Conservation (phyloP, 192 early-diverging fungal genomes). For the Coemansia sp. region DNA sequence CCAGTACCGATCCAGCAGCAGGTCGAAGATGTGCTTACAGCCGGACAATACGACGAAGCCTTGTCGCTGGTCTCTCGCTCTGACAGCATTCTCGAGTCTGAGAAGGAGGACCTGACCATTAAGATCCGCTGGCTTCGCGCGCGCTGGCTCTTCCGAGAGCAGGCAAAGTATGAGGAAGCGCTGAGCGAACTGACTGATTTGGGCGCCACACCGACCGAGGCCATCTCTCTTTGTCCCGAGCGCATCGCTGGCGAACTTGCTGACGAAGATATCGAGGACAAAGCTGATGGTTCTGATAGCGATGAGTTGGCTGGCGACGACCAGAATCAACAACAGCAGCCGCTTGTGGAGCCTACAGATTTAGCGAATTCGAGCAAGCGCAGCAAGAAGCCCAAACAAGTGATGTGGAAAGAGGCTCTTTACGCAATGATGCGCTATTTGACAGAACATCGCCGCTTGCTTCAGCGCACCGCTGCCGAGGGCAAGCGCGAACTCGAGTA, state of each 20-base stretch:
- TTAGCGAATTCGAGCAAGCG: neutral
- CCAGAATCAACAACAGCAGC: neutral
- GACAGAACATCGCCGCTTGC: constrained; percentile 77
- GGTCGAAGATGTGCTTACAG: constrained; percentile 70
- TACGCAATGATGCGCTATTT: constrained; percentile 81
- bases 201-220: constrained; percentile 62
- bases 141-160: constrained; percentile 65
- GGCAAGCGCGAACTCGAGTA: constrained; percentile 40
- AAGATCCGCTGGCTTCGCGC: constrained; percentile 67
- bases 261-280: constrained; percentile 27
- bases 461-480: constrained; percentile 56
- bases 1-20: constrained; percentile 54
- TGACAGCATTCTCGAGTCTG: constrained; percentile 67
- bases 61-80: constrained; percentile 73
- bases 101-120: constrained; percentile 63
- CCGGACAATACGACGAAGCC: constrained; percentile 71
- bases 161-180: constrained; percentile 63
- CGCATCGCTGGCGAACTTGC: constrained; percentile 65
- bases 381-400: constrained; percentile 18
- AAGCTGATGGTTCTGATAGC: constrained; percentile 13
- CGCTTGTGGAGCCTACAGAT: constrained; percentile 3
- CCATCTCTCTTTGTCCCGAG: constrained; percentile 67
- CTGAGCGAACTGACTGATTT: constrained; percentile 67
- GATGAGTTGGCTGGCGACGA: constrained; percentile 5
- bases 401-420: constrained; percentile 41